These are phyloP conservation scores for Metschnikowia colocasiae DNA, from an alignment of 805 yeast genomes.

Conservation along the genomic window DNA sequence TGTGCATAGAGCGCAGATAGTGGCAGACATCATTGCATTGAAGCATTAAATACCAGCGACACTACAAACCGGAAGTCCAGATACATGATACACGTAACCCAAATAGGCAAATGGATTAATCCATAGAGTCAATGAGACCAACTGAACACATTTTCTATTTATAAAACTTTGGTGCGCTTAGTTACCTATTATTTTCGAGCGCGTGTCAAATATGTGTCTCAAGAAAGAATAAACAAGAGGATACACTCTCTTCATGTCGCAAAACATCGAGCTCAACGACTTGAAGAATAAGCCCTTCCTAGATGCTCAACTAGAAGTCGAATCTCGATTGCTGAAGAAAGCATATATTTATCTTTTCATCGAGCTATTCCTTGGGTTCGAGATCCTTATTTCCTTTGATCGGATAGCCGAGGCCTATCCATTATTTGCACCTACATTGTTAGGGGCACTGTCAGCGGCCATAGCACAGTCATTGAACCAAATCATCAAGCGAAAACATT, in stretches of 20 bases:
- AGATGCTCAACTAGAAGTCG: slow-evolving; percentile 10
- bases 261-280: slow-evolving; percentile 17
- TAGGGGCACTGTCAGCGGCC: slow-evolving; percentile 40
- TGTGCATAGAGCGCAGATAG: slow-evolving; percentile 1
- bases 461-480: slow-evolving; percentile 42
- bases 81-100: neutral
- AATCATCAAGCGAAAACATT: slow-evolving; percentile 28
- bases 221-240: neutral
- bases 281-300: slow-evolving; percentile 18
- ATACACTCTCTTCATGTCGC: slow-evolving; percentile 9
- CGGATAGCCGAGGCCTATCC: slow-evolving; percentile 19
- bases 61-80: neutral
- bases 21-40: neutral
- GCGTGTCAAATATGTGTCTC: neutral
- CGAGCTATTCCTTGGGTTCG: slow-evolving; percentile 26
- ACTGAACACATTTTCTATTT: neutral
- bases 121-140: neutral
- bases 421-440: slow-evolving; percentile 34
- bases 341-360: slow-evolving; percentile 21
- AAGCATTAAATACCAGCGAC: neutral
- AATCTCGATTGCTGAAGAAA: slow-evolving; percentile 4
- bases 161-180: neutral
- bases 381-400: slow-evolving; percentile 31
- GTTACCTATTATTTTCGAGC: neutral
- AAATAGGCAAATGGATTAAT: neutral